Evolutionary conservation across 2,329 filamentous ascomycete species (phyloP), one percentile per base, ranked within the genome.

Genomic region (Pseudogymnoascus pannorum): DNA sequence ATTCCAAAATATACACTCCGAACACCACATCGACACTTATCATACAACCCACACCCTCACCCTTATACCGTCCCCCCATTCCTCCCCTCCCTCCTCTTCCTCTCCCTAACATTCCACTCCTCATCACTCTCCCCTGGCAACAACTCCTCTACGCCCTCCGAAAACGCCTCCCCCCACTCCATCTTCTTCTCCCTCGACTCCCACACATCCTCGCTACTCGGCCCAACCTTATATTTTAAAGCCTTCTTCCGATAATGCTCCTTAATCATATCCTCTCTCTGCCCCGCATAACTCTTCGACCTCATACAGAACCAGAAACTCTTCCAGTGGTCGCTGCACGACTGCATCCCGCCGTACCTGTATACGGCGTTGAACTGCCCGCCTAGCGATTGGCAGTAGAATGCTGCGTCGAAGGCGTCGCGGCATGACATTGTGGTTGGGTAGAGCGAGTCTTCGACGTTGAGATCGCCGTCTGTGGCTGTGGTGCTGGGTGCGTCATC

Each of bases 281-380:
- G 77, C 44, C 80, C 75, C 0, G 80, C 74, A 70, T 85, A 85
- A 1, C 81, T 81, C 69, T 88, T 86, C 36, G 86, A 87, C 66
- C 90, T 87, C 92, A 97, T 97, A 79, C 94, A 99, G 77, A 97
- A 93, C 89, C 92, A 96, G 75, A 96, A 97, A 74, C 96, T 90
- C 64, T 87, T 83, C 92, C 93, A 97, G 65, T 92, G 87, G 67
- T 95, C 88, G 64, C 80, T 84, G 79, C 94, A 99, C 3, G 83
- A 81, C 48, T 87, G 84, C 70, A 96, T 78, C 42, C 80, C 77
- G 64, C 94, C 94, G 72, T 91, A 87, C 38, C 94, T 88, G 79
- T 97, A 99, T 36, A 97, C 83, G 70, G 91, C 86, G 70, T 89
- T 92, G 80, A 92, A 96, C 74, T 97, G 92, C 0, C 93, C 92